Evolutionary conservation across 108 stramenopile genomes (phyloP).

Genomic region (Skeletonema menzelii): DNA sequence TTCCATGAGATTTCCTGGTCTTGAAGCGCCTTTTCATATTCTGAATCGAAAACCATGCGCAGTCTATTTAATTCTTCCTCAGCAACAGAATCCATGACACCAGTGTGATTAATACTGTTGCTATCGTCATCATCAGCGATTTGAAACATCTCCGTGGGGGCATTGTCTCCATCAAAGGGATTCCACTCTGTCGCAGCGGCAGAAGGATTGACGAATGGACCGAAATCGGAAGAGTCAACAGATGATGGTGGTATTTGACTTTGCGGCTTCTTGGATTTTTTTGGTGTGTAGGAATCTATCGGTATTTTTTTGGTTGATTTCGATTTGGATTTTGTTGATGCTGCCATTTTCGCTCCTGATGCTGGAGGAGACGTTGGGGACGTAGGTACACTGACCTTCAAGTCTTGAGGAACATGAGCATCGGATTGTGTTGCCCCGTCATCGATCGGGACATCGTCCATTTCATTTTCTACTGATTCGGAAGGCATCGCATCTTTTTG

Average conservation of each 20-base stretch:
- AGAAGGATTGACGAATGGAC: conserved; percentile 16
- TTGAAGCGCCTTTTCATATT: conserved; percentile 79
- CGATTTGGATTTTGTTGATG: not conserved
- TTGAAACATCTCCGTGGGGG: conserved; percentile 10
- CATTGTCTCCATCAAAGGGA: conserved; percentile 15
- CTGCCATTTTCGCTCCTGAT: not conserved
- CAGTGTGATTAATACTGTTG: not conserved
- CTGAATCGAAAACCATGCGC: conserved; percentile 63
- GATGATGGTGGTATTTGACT: not conserved
- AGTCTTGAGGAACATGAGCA: not conserved
- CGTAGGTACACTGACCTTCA: not conserved
- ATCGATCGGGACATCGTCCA: not conserved
- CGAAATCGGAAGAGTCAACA: conserved; percentile 4
- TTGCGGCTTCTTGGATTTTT: not conserved
- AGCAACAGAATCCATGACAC: not conserved
- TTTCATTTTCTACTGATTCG: not conserved
- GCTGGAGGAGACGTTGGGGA: not conserved
- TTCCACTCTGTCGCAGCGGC: conserved; percentile 21
- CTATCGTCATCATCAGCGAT: conserved; percentile 10
- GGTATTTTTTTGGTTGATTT: not conserved
- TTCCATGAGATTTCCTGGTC: conserved; percentile 84
- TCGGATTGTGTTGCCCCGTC: not conserved
- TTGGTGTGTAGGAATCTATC: not conserved
- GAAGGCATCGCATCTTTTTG: not conserved
- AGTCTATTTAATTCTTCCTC: conserved; percentile 59